Evolutionary conservation across 495 filamentous ascomycete species (phyloP).

Genomic region (Paragyromitra xinjiangensis): DNA sequence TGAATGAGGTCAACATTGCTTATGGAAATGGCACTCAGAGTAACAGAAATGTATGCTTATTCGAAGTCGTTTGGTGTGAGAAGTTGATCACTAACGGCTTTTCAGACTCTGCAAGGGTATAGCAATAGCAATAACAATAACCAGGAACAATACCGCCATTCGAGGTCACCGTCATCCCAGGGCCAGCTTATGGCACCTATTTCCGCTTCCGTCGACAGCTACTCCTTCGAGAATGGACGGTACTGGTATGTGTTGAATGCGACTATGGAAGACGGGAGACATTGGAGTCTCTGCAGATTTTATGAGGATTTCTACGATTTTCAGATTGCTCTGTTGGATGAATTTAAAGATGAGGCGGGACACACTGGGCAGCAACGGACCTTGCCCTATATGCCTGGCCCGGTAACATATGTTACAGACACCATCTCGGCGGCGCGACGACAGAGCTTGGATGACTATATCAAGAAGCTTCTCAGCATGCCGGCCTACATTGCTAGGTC

Average conservation of each 20-base stretch:
- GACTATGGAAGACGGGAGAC: slow-evolving; percentile 85
- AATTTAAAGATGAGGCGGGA: slow-evolving; percentile 93
- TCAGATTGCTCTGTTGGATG: slow-evolving; percentile 91
- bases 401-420: slow-evolving; percentile 96
- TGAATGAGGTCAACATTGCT: slow-evolving; percentile 32
- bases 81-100: slow-evolving; percentile 29
- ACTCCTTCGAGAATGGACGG: slow-evolving; percentile 96
- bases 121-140: slow-evolving; percentile 17
- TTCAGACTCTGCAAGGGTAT: slow-evolving; percentile 49
- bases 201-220: slow-evolving; percentile 85
- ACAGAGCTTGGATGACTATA: slow-evolving; percentile 91
- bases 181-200: slow-evolving; percentile 67
- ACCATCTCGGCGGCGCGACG: slow-evolving; percentile 92
- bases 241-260: slow-evolving; percentile 99
- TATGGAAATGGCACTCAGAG: slow-evolving; percentile 35
- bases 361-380: slow-evolving; percentile 79
- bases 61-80: slow-evolving; percentile 12
- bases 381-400: slow-evolving; percentile 97
- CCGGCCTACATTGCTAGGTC: slow-evolving; percentile 83
- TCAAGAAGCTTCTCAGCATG: slow-evolving; percentile 86
- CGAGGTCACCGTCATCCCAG: slow-evolving; percentile 59
- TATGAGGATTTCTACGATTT: slow-evolving; percentile 99
- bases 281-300: slow-evolving; percentile 91
- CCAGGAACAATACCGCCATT: slow-evolving; percentile 51
- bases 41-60: slow-evolving; percentile 55